A percentile compares a stretch with the other conserved stretches of the same genome.
Evolutionary conservation across 1,284 basidiomycete genomes (phyloP).

Genomic region (Binderoboletus segoi): DNA sequence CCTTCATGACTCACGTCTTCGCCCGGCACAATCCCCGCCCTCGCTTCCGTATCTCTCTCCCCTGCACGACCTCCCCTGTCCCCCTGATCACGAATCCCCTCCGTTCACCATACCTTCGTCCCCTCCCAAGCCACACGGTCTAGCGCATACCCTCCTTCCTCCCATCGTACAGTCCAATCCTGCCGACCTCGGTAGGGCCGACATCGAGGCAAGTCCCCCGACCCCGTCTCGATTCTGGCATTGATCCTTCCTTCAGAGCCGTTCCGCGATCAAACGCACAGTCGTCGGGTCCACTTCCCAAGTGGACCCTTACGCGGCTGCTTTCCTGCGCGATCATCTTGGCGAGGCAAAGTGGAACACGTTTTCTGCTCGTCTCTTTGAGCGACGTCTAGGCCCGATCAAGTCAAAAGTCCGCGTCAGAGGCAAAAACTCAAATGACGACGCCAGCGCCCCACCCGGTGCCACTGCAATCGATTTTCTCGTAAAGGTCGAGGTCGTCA

Average conservation of each 20-base stretch:
- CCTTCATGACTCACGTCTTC: constrained; percentile 32
- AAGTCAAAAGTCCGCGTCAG: constrained; percentile 38
- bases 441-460: constrained; percentile 32
- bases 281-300: constrained; percentile 27
- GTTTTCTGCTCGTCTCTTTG: constrained; percentile 50
- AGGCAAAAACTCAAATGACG: constrained; percentile 32
- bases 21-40: constrained; percentile 26
- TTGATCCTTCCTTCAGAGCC: constrained; percentile 31
- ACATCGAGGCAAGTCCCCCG: constrained; percentile 25
- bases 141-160: constrained; percentile 35
- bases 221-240: not conserved
- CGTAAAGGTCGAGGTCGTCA: constrained; percentile 54
- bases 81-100: constrained; percentile 17
- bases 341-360: constrained; percentile 48
- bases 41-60: constrained; percentile 28
- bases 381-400: constrained; percentile 44
- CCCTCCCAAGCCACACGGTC: constrained; percentile 22
- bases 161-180: constrained; percentile 39
- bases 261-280: constrained; percentile 29
- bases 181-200: constrained; percentile 26
- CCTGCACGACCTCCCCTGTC: constrained; percentile 28
- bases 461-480: constrained; percentile 54
- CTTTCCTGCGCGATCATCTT: constrained; percentile 47
- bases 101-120: constrained; percentile 25
- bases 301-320: constrained; percentile 47